A percentile compares a stretch with the other conserved stretches of the same genome.
Evolutionary conservation across 495 filamentous ascomycete genomes (phyloP).

Genomic region (Xylaria grammica): DNA sequence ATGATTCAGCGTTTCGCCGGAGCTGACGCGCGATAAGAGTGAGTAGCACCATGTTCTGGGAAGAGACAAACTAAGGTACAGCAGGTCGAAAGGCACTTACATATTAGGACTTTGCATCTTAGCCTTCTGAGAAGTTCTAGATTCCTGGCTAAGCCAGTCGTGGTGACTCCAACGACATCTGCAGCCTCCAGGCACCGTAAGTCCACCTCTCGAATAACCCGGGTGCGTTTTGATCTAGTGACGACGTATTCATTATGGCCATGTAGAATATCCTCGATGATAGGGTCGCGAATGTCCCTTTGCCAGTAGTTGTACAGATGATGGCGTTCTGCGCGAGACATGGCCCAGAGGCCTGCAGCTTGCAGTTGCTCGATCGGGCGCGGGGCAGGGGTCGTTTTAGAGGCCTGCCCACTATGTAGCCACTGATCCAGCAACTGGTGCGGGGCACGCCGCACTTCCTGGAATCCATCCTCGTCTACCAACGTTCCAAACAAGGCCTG

Average conservation of each 20-base stretch:
- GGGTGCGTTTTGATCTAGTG: conserved; percentile 41
- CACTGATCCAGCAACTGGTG: conserved; percentile 28
- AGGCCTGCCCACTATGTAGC: conserved; percentile 11
- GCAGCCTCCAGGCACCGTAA: conserved; percentile 56
- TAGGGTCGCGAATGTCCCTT: conserved; percentile 41
- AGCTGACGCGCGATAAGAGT: not conserved
- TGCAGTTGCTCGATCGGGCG: conserved; percentile 23
- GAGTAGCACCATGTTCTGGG: too few species aligned
- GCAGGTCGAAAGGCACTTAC: conserved; percentile 26
- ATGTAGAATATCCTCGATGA: conserved; percentile 40
- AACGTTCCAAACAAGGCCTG: conserved; percentile 36
- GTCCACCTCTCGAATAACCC: conserved; percentile 54
- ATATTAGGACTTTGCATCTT: conserved; percentile 69
- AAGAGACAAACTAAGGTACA: not conserved
- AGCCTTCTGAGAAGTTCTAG: conserved; percentile 65
- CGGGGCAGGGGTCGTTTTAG: not conserved
- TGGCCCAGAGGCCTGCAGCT: conserved; percentile 27
- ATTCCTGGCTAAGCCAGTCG: conserved; percentile 72
- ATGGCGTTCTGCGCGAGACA: conserved; percentile 39
- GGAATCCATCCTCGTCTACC: conserved; percentile 31
- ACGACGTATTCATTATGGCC: conserved; percentile 38
- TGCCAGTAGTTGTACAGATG: conserved; percentile 54
- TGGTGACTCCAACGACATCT: conserved; percentile 77
- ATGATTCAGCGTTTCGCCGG: too few species aligned
- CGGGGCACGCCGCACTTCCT: conserved; percentile 23